Base-by-base conservation (phyloP, 306 rosid species). In the Echinosophora koreensis region DNA sequence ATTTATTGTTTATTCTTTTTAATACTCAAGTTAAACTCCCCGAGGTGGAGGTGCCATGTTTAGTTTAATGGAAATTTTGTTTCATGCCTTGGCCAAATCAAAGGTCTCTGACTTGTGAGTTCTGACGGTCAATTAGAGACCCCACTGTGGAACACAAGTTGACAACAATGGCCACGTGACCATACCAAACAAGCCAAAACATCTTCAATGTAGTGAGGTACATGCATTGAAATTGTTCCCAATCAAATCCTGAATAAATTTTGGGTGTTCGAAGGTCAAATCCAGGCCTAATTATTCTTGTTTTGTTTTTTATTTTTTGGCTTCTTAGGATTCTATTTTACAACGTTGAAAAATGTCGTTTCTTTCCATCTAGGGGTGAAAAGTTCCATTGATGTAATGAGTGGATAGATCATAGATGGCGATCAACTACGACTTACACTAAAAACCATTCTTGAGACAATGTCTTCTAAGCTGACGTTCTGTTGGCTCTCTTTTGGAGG, bases 271-370 rank as follows among this genome's bases (percentile, higher is more conserved):
- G 44, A 76, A 85, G 63, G 91, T 90, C 91, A 85, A 91, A 87
- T 87, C 86, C 5, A 39, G 77, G 35, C 74, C 59, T 59, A 67
- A 49, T 1, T 46, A 38, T 7, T 16, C 44, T 4, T 12, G 49
- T 47, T 32, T 12, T 15, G 22, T 44, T 28, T 56, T 17, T 13
- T 3, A 12, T 12, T 13, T 10, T 47, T 47, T 47, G 15, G 17
- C 66, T 82, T 76, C 93, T 77, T 87, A 66, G 96, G 96, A 91
- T 91, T 89, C 93, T 76, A 61, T 81, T 49, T 49, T 71, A 7
- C 64, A 68, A 62, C 79, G 63, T 71, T 74, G 81, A 64, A 76
- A 74, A 69, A 74, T 41, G 39, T 58, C 70, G 3, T 39, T 56
- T 9, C 44, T 4, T 68, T 73, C 55, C 52, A 30, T 58, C 54